These are phyloP conservation scores for Penicillium sp. DNA, from an alignment of 2,329 filamentous ascomycete genomes.

Conservation along the genomic window DNA sequence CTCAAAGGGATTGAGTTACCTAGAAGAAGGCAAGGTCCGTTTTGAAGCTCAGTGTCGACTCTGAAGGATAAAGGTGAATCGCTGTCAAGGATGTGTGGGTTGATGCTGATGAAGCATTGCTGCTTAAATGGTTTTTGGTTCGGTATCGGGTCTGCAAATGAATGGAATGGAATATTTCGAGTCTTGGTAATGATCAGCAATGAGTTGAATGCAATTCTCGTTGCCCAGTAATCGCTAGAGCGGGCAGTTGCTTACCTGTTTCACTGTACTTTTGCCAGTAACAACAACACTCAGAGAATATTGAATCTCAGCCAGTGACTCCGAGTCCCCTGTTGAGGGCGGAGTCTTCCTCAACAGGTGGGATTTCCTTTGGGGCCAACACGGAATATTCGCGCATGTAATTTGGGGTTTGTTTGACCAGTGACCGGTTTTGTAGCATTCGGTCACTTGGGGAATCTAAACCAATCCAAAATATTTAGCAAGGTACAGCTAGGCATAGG, in stretches of 20 bases:
- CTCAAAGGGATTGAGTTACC: conserved; percentile 12
- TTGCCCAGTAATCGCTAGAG: neutral
- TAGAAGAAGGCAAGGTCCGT: conserved; percentile 16
- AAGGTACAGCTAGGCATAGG: neutral
- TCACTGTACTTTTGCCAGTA: neutral
- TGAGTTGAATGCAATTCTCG: neutral
- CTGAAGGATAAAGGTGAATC: neutral
- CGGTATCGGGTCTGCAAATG: neutral
- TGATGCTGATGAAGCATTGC: neutral
- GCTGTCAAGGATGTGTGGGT: neutral
- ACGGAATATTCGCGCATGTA: neutral
- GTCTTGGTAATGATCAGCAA: neutral
- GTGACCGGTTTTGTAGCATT: conserved; percentile 1
- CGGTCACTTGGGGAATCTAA: neutral
- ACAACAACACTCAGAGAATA: neutral
- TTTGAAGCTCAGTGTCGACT: conserved; percentile 9
- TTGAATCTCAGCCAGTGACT: neutral
- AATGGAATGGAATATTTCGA: neutral
- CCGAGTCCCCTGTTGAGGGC: neutral
- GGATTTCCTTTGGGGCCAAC: neutral
- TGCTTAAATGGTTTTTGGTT: neutral
- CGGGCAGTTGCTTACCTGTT: neutral
- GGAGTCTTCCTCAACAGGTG: neutral
- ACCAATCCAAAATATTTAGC: neutral
- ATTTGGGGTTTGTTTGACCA: neutral